phyloP scores from a whole-genome alignment of 2,329 filamentous ascomycete species.

The Xenosphaeropsis pyriputrescens region DNA sequence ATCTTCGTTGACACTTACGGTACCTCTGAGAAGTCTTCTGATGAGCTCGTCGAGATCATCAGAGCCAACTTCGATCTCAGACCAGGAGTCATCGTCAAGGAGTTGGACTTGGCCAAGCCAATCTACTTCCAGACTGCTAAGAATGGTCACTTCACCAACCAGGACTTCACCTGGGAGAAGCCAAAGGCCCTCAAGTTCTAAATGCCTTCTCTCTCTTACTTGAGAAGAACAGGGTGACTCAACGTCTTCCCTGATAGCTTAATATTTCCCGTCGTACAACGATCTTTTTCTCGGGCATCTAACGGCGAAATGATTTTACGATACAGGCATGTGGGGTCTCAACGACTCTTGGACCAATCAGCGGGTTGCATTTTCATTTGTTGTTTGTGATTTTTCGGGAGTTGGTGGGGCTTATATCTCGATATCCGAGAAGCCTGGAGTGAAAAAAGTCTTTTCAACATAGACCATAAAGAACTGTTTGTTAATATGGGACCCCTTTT shows the following conservation, averaged over 20 bases:
- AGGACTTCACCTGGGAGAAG: constrained; percentile 96
- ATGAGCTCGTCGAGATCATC: constrained; percentile 93
- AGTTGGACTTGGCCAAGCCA: constrained; percentile 86
- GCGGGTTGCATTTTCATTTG: constrained; percentile 7
- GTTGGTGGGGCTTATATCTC: neutral
- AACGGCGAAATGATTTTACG: constrained; percentile 18
- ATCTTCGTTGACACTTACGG: constrained; percentile 98
- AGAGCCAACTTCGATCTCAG: constrained; percentile 93
- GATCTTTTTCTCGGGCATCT: constrained; percentile 12
- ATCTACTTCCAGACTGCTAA: constrained; percentile 98
- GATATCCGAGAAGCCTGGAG: constrained; percentile 4
- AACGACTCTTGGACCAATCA: constrained; percentile 15
- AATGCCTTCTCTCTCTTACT: constrained; percentile 17
- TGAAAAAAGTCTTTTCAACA: constrained; percentile 22
- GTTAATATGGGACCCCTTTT: constrained; percentile 2
- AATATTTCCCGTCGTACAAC: constrained; percentile 6
- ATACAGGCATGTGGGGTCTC: constrained; percentile 15
- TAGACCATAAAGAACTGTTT: constrained; percentile 18
- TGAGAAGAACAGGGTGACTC: constrained; percentile 12
- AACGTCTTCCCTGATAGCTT: constrained; percentile 14
- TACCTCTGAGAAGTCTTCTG: constrained; percentile 76
- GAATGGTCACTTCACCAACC: constrained; percentile 99
- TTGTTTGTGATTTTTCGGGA: constrained; percentile 3
- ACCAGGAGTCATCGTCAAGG: constrained; percentile 95
- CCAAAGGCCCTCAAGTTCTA: constrained; percentile 91